Evolutionary conservation across 2,329 filamentous ascomycete genomes (phyloP), one percentile per base, ranked within the genome.

Genomic region (Nemania bipapillata): DNA sequence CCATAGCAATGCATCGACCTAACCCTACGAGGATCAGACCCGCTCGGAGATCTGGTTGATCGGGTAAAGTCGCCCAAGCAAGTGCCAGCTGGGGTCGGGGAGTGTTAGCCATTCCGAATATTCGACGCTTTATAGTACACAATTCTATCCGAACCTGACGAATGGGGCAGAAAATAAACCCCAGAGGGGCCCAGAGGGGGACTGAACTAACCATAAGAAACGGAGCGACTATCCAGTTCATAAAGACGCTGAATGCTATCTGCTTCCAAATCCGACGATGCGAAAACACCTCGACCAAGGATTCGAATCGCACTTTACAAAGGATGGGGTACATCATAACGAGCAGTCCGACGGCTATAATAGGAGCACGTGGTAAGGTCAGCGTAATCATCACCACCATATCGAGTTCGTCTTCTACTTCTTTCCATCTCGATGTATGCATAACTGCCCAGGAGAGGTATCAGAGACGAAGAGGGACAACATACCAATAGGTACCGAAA

Each of bases 261-360:
- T 97, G 93, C 58, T 88, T 87, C 93, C 92, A 97, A 2, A 96
- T 82, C 0, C 83, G 82, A 2, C 84, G 83, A 2, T 88, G 83
- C 2, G 81, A 78, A 66, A 96, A 86, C 3, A 93, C 82, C 2
- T 86, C 81, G 77, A 93, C 92, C 9, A 96, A 81, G 0, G 87
- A 87, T 78, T 96, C 93, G 79, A 89, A 96, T 47, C 88, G 88
- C 5, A 96, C 91, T 79, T 96, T 96, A 85, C 92, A 96, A 0
- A 97, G 83, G 68, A 97, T 96, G 0, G 93, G 94, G 76, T 96
- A 97, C 92, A 97, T 97, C 93, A 97, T 97, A 49, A 96, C 89
- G 1, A 97, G 84, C 0, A 97, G 81, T 0, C 93, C 93, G 55
- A 96, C 82, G 0, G 93, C 92, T 92, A 52, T 65, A 56, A 15